Base-by-base conservation (phyloP, 352 stramenopile genomes). In the Phytophthora pinifolia region DNA sequence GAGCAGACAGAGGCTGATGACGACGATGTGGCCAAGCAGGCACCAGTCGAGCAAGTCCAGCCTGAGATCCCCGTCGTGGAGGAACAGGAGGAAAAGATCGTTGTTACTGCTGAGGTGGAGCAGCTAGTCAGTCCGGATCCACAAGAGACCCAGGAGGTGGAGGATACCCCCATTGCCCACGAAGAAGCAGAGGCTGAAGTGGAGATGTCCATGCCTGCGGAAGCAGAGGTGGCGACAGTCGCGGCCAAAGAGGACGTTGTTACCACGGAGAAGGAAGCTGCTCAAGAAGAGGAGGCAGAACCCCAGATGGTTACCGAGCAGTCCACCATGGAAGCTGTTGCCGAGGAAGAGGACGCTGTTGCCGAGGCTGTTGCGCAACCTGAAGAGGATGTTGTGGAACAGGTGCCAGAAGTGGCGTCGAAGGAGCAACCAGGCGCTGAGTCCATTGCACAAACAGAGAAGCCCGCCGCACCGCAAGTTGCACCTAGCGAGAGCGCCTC, bases 11-110 rank as follows among this genome's bases (percentile, higher is more conserved):
- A 33, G 27, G 17, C 50, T 53, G 27, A 13, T 25, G 59, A 62
- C 25, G 22, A 3, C n/a, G 38, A 48, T 10, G 9, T 4, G 27
- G n/a, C 29, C 1, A n/a, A 49, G 20, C 38, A 51, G 42, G 18
- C 6, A 25, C 31, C 31, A 31, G 57, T 44, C 9, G 38, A 56
- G 9, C 43, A 50, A 9, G 34, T 6, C 13, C 20, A 32, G 15
- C 6, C 15, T 10, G 38, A 58, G 41, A 27, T 15, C 6, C 9
- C 31, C 15, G 18, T 41, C n/a, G 37, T 31, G 15, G 20, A 22
- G 20, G 56, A 59, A 41, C 44, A 68, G 15, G 42, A 46, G 9
- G 45, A 65, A 7, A 56, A 59, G 52, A n/a, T 43, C 20, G 35
- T 50, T 50, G 31, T 27, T 39, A 18, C 45, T 30, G 14, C 37